These are phyloP conservation scores for Linanthus parryae DNA, from an alignment of 148 eudicot genomes.

Conservation along the genomic window DNA sequence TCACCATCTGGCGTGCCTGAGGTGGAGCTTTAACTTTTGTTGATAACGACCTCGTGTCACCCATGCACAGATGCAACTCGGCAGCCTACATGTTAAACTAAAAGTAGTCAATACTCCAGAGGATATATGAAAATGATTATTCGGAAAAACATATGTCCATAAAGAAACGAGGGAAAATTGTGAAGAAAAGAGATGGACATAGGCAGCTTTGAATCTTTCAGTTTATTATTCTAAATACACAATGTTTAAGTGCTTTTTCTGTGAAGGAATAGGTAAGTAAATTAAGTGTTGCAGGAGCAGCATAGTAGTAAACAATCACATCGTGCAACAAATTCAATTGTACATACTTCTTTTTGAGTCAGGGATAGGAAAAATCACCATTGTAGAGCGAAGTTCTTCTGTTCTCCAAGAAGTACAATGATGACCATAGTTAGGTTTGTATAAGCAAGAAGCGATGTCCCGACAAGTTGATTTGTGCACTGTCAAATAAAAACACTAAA, in stretches of 20 bases:
- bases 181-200: background rate
- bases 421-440: slow-evolving; percentile 26
- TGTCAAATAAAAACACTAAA: slow-evolving; percentile 14
- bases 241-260: too few species aligned
- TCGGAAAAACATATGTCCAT: too few species aligned
- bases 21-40: slow-evolving; percentile 60
- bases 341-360: background rate
- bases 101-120: background rate
- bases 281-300: slow-evolving; percentile 1
- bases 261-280: too few species aligned
- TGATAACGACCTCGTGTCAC: slow-evolving; percentile 33
- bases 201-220: background rate
- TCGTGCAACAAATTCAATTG: too few species aligned
- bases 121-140: background rate
- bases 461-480: slow-evolving; percentile 20
- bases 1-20: slow-evolving; percentile 58
- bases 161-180: background rate
- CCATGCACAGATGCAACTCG: slow-evolving; percentile 28
- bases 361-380: slow-evolving; percentile 29
- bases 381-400: slow-evolving; percentile 23
- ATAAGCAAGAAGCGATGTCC: slow-evolving; percentile 27
- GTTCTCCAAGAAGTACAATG: slow-evolving; percentile 30
- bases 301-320: too few species aligned
- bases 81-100: slow-evolving; percentile 31
- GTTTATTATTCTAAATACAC: too few species aligned